Conservation (phyloP, 1,139 yeast species). For the Nakaseomyces delphensis region DNA sequence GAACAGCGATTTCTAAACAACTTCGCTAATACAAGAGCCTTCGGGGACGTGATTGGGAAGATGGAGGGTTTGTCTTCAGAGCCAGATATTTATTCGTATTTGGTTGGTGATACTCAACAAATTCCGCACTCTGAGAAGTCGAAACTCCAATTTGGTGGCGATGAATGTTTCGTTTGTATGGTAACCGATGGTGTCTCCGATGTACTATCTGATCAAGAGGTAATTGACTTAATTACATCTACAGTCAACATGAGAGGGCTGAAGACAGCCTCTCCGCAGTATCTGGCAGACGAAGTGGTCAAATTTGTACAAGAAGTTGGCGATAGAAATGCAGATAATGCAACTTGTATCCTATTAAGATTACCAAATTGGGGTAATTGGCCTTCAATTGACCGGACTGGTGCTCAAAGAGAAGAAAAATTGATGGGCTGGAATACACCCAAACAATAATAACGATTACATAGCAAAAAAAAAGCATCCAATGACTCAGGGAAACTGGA, state of each 20-base stretch:
- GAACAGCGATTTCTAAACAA: conserved; percentile 70
- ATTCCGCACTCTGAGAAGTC: conserved; percentile 31
- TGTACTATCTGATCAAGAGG: conserved; percentile 76
- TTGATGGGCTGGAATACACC: conserved; percentile 37
- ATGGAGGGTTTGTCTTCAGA: conserved; percentile 83
- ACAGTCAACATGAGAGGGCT: conserved; percentile 62
- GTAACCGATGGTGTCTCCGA: conserved; percentile 85
- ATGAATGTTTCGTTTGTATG: conserved; percentile 69
- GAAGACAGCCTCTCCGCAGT: conserved; percentile 70
- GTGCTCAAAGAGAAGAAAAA: conserved; percentile 65
- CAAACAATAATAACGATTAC: conserved; percentile 12
- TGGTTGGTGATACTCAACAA: conserved; percentile 30
- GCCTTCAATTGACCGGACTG: conserved; percentile 79
- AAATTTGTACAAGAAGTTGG: conserved; percentile 80
- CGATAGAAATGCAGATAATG: conserved; percentile 72
- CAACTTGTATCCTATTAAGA: conserved; percentile 76
- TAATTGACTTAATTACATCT: conserved; percentile 74
- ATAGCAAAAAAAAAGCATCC: not conserved
- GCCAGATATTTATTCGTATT: conserved; percentile 68
- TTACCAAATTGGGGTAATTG: conserved; percentile 90
- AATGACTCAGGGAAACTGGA: too few relatives aligned
- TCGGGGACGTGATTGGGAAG: conserved; percentile 80
- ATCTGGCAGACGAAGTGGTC: conserved; percentile 76
- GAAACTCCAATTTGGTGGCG: conserved; percentile 50
- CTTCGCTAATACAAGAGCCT: conserved; percentile 85